Base-by-base conservation (phyloP, 257 asterid genomes). In the Perilla frutescens region DNA sequence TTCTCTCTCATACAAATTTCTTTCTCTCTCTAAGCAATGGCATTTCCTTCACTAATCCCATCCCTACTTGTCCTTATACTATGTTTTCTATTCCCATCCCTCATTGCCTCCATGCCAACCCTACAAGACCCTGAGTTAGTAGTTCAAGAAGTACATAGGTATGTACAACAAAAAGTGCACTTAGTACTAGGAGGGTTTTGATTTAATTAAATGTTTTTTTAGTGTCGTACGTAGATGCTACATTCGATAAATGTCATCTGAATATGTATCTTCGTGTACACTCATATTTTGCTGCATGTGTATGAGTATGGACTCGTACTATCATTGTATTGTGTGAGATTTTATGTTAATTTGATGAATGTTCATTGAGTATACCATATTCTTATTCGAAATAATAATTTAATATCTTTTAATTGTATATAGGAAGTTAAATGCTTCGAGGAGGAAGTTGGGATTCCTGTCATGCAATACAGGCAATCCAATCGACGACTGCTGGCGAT, bases 391-490 rank as follows among this genome's bases (percentile, higher is more conserved):
- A 4, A 34, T 34, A 34, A 2, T 34, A 34, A 34, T 0, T 34
- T 43, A 26, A 26, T 6, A 5, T 61, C 4, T 41, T 13, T 4
- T 8, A 10, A 29, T 67, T 71, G 49, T 32, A 70, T 65, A 15
- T 60, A 87, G 89, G 77, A 77, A 80, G 29, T 12, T 81, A 13
- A 87, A 82, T 75, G 84, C 47, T 3, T 82, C 89, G 13, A 76
- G 89, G 81, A 84, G 91, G 76, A 84, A 75, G 37, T 36, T 87
- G 62, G 88, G 91, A 3, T 84, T 84, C 60, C 53, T 86, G 1
- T 86, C 91, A 1, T 86, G 91, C 77, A 85, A 78, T 20, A 87
- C 89, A 0, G 91, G 91, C 3, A 87, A 87, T n/a, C 91, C 91
- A 3, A 84, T 82, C 40, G 91, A 87, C 59, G 91, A 87, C 14